Base-by-base conservation (phyloP, 441 rosid species). In the Mallotus repandus region DNA sequence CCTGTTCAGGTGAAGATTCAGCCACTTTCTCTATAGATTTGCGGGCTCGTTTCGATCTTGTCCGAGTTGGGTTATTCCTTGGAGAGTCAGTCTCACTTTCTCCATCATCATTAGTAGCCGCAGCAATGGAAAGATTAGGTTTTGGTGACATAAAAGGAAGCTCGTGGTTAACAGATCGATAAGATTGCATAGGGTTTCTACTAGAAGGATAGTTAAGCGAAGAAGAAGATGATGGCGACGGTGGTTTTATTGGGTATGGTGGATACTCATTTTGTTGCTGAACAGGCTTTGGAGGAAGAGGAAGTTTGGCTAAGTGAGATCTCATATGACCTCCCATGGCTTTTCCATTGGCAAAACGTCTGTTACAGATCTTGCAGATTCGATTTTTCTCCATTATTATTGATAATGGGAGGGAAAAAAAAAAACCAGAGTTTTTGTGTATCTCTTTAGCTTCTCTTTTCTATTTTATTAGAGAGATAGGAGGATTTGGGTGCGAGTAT, bases 241-340 rank as follows among this genome's bases (percentile, higher is more conserved):
- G 59, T 3, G 71, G 66, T 32, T 63, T 65, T 22, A 48, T 13
- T 32, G 70, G 18, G 3, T 6, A 38, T 38, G 63, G 49, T 7
- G 49, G 69, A 49, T 2, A 2, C 5, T 8, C 19, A 4, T 6
- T 25, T 49, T 21, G 46, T 10, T 41, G 78, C 0, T 38, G 50
- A 29, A 46, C 57, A 64, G 85, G 80, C 70, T 81, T 80, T 0
- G 81, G 62, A 67, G 85, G 79, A 14, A 84, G 57, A 4, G 85
- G 89, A 15, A 77, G 80, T 65, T 82, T 85, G 19, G 82, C 85
- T 0, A 82, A 59, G 78, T 89, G 91, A 78, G 89, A 89, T 87
- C 87, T 87, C 91, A 89, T 89, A 72, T 87, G 91, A 35, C 90
- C 94, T 22, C 94, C 91, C 86, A 89, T 81, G 79, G 94, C 88